phyloP scores from a whole-genome alignment of 805 yeast genomes.

The Wickerhamiella azyma region DNA sequence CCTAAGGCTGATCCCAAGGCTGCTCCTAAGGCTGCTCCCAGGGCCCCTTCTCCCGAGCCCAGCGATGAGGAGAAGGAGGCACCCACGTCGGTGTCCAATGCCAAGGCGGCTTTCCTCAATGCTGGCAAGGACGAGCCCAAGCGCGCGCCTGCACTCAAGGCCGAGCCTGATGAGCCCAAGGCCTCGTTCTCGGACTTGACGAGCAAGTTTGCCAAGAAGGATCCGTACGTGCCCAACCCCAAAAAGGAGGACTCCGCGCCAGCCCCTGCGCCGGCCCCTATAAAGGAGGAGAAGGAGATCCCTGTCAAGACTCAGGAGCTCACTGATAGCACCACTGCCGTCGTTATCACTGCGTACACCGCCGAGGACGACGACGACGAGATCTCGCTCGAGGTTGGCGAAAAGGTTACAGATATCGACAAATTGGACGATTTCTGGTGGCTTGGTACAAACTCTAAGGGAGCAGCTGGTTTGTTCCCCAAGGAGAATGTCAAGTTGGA shows the following conservation, averaged over 20 bases:
- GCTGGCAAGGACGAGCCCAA: slow-evolving; percentile 13
- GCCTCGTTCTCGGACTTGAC: slow-evolving; percentile 22
- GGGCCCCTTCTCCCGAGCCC: slow-evolving; percentile 22
- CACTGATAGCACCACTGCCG: slow-evolving; percentile 34
- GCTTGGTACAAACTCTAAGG: slow-evolving; percentile 65
- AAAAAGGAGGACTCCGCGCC: not conserved
- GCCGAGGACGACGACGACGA: slow-evolving; percentile 68
- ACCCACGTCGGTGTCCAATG: slow-evolving; percentile 13
- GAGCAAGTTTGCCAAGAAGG: slow-evolving; percentile 20
- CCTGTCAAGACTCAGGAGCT: slow-evolving; percentile 9
- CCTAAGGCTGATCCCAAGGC: slow-evolving; percentile 41
- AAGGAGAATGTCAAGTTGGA: slow-evolving; percentile 54
- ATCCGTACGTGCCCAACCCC: not conserved
- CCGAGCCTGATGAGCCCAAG: slow-evolving; percentile 18
- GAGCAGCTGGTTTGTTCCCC: slow-evolving; percentile 82
- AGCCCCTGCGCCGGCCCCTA: not conserved
- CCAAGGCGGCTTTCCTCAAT: slow-evolving; percentile 9
- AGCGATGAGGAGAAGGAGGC: slow-evolving; percentile 12
- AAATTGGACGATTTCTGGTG: slow-evolving; percentile 76
- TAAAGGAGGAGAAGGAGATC: not conserved
- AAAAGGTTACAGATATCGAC: slow-evolving; percentile 49
- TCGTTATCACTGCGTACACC: slow-evolving; percentile 56
- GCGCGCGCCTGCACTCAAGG: not conserved
- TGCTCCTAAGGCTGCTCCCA: slow-evolving; percentile 12
- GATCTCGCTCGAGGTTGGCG: slow-evolving; percentile 53